Conservation (phyloP, 108 stramenopile genomes). For the Epithemia pelagica region DNA sequence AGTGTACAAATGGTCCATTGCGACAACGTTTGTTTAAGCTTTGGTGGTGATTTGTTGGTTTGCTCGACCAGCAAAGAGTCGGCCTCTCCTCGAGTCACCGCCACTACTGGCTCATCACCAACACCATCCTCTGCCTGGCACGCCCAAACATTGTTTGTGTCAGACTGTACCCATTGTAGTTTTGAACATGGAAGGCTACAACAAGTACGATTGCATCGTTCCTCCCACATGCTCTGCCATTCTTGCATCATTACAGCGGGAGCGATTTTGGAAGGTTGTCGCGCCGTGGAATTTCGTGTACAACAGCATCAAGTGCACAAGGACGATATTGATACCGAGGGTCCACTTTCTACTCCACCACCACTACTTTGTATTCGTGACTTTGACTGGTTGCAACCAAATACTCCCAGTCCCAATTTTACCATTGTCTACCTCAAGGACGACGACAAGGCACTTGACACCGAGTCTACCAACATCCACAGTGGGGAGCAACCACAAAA, state of each 20-base stretch:
- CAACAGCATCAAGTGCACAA: too few relatives aligned
- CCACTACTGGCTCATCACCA: background rate
- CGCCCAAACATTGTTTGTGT: background rate
- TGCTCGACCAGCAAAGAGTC: too few relatives aligned
- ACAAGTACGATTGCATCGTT: background rate
- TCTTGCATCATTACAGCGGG: background rate
- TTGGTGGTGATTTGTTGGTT: too few relatives aligned
- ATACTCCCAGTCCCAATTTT: constrained; percentile 24
- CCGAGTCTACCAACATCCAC: too few relatives aligned
- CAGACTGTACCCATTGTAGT: background rate
- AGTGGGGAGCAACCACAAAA: too few relatives aligned
- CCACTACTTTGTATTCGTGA: background rate
- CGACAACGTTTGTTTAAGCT: background rate
- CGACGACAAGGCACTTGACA: too few relatives aligned
- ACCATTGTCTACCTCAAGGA: constrained; percentile 22
- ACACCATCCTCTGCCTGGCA: too few relatives aligned
- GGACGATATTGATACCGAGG: background rate
- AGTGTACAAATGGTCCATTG: background rate
- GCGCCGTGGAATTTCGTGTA: background rate
- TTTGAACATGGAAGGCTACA: background rate
- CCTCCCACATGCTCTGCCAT: background rate
- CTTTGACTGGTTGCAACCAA: constrained; percentile 9
- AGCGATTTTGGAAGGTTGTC: background rate
- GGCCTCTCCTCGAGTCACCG: background rate
- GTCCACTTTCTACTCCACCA: too few relatives aligned